A percentile compares a stretch with the other conserved stretches of the same genome.
Conservation (phyloP, 257 asterid species). For the Coffea eugenioides region DNA sequence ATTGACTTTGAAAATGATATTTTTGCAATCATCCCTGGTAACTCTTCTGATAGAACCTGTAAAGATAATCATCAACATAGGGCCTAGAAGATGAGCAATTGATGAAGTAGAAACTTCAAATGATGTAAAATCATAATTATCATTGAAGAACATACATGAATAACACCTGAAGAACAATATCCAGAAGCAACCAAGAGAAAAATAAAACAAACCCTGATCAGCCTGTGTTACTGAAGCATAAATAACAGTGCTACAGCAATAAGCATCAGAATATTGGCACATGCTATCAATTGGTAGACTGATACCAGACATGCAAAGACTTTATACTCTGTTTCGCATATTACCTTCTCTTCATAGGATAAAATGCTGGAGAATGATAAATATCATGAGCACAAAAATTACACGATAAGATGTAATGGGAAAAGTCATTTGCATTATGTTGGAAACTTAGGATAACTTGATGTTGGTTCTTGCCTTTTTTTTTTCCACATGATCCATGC, state of each 20-base stretch:
- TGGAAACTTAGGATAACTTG: background rate
- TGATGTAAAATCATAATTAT: background rate
- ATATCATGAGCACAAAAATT: background rate
- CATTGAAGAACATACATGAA: background rate
- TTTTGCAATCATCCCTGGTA: conserved; percentile 67
- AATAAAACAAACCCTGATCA: background rate
- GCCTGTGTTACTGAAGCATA: background rate
- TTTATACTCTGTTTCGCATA: background rate
- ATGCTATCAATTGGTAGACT: background rate
- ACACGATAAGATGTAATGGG: background rate
- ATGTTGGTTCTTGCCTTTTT: background rate
- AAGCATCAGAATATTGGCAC: background rate
- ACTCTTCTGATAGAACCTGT: conserved; percentile 85
- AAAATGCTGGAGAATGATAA: background rate
- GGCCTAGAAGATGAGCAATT: conserved; percentile 1
- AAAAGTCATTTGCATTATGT: background rate
- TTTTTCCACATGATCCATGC: background rate
- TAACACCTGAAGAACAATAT: background rate
- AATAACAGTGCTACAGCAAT: background rate
- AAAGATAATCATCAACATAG: conserved; percentile 21
- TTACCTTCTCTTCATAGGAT: background rate
- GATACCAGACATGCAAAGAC: background rate
- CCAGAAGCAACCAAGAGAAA: background rate
- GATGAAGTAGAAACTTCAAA: background rate
- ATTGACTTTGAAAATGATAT: conserved; percentile 88